Base-by-base conservation (phyloP, 805 yeast genomes). In the Saccharomyces mikatae region DNA sequence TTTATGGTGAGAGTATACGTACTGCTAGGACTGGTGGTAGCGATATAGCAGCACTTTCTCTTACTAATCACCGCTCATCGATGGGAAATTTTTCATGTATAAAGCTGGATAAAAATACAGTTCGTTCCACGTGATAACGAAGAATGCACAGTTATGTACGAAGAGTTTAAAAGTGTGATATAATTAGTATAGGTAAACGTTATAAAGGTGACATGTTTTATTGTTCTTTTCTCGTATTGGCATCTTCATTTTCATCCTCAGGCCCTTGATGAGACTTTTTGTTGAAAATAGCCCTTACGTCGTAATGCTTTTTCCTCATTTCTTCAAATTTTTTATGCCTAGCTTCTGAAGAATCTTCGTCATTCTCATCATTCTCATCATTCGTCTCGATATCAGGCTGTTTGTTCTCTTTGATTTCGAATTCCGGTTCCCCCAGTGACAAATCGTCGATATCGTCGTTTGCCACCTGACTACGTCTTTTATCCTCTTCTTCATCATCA, bases 231-330 rank as follows among this genome's bases (percentile, higher is more conserved):
- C 46, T 29, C 36, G 54, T 56, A 14, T 56, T 60, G 9, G 63
- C 67, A 4, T 64, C 70, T 10, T 68, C 73, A 6, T 71, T 71
- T 41, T 71, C 67, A 2, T 62, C 68, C 1, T 62, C 64, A 14
- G 62, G 65, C 5, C 56, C 61, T 36, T 50, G 57, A 8, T 52
- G 55, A 13, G 52, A 36, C 10, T 57, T 54, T 26, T 65, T 60
- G 30, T 68, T 70, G 44, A 77, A 63, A 0, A 74, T 74, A 41
- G 74, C 75, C 48, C 73, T 75, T 46, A 84, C 75, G 62, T 85
- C 88, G 68, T 89, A 89, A 70, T 90, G 96, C 55, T 79, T 74
- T 65, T 87, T 89, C 65, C 96, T 80, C 79, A 82, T 76, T 61
- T 85, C 86, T 68, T 87, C 95, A 63, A 90, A 90, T 56, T 75